Base-by-base conservation (phyloP, 1,284 basidiomycete species). In the Fomes fomentarius region DNA sequence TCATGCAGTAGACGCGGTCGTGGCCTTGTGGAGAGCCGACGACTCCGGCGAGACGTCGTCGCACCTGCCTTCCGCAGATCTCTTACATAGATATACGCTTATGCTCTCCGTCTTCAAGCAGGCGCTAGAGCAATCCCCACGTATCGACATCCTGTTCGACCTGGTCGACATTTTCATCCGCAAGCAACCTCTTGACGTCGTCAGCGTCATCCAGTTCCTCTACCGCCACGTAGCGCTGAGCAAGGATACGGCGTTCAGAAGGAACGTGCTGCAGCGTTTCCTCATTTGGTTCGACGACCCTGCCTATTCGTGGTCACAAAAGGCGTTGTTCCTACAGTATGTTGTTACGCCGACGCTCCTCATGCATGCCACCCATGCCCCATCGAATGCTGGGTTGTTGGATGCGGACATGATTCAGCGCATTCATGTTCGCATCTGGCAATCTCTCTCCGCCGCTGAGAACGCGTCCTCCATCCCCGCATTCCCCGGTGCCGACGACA, bases 261-360 rank as follows among this genome's bases (percentile, higher is more conserved):
- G 92, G 38, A 91, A 92, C 58, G 78, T 98, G 50, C 77, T 99
- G 44, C 79, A 86, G 67, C 87, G 91, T 56, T 99, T 98, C 74
- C 76, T 97, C 56, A 82, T 83, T 40, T 89, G 94, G 79, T 94
- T 96, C 71, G 83, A 85, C 47, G 85, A 92, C 58, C 71, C 77
- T 4, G 73, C 81, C 4, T 80, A 85, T 47, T 77, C 87, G 8
- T 91, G 87, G 81, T 74, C 81, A 11, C 90, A 94, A 73, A 98
- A 98, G 74, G 88, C 90, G 3, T 85, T 88, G 61, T 91, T 94
- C 64, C 78, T 99, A 43, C 90, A 94, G 5, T 85, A 93, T 56
- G 79, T 99, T 54, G 77, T 99, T 66, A 96, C 95, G 37, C 98
- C 97, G 1, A 92, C 87, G 19, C 77, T 99, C 9, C 79, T 95